A percentile compares a stretch with the other conserved stretches of the same genome.
These are phyloP conservation scores for Perkinsus olseni DNA, from an alignment of 169 alveolate genomes.

Conservation along the genomic window DNA sequence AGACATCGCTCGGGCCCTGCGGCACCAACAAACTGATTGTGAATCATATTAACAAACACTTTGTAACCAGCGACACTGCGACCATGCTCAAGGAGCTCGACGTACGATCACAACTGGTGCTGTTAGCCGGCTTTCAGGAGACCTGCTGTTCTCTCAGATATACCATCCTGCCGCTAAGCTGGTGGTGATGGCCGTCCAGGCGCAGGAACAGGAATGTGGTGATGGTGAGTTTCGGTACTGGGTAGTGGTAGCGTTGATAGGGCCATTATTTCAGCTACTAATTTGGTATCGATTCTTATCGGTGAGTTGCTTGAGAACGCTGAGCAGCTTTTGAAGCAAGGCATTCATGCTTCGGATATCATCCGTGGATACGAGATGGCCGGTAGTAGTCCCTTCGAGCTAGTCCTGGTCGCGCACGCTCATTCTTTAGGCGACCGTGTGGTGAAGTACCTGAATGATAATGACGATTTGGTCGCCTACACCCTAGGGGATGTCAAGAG, in stretches of 20 bases:
- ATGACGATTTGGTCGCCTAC: conserved; percentile 16
- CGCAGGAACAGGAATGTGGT: conserved; percentile 43
- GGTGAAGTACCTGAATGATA: background rate
- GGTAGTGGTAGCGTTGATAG: background rate
- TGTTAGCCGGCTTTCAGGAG: too few species aligned
- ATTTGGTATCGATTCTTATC: background rate
- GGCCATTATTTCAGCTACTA: background rate
- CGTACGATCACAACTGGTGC: too few species aligned
- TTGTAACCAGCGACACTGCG: conserved; percentile 92
- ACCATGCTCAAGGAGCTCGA: conserved; percentile 94
- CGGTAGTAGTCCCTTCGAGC: conserved; percentile 65
- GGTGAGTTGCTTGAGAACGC: conserved; percentile 39
- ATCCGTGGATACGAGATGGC: conserved; percentile 94
- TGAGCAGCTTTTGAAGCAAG: conserved; percentile 68
- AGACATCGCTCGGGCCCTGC: conserved; percentile 93
- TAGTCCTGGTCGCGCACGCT: conserved; percentile 50
- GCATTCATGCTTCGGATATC: conserved; percentile 92
- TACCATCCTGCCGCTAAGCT: conserved; percentile 99
- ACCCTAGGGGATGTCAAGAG: conserved; percentile 15
- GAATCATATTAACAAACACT: conserved; percentile 91
- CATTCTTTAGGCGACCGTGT: conserved; percentile 22
- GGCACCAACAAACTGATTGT: conserved; percentile 94
- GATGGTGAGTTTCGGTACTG: background rate
- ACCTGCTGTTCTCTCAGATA: background rate
- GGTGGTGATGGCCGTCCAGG: conserved; percentile 91